Base-by-base conservation (phyloP, 208 protist genomes). In the Wallacemonas sp. region DNA sequence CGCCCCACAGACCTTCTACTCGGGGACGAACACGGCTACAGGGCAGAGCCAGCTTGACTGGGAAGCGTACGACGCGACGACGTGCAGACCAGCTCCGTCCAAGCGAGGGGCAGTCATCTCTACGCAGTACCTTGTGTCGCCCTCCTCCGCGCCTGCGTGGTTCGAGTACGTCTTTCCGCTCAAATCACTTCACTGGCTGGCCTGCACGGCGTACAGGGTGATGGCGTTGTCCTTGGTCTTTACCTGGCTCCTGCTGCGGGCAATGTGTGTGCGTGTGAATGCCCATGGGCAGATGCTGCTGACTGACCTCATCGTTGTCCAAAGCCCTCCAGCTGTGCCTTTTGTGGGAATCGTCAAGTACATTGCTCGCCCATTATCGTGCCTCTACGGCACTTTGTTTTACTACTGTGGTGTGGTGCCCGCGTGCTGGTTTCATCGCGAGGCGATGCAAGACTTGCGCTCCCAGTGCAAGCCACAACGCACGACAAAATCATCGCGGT, bases 251-350 rank as follows among this genome's bases (percentile, higher is more conserved):
- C 46, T 86, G 39, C 51, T 86, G n/a, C 67, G 82, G 19, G 70
- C 76, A 3, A 86, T 72, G 17, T 67, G 75, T 15, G 78, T 88
- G 24, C 72, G 81, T 26, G 82, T 96, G 44, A 96, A 87, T 75
- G 64, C 46, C n/a, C 70, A 81, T 46, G 88, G 86, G 1, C 80
- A 91, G 70, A 71, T 93, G 14, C 44, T 84, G 1, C 59, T 94
- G 51, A 82, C 79, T 1, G 77, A 86, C 55, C 68, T 91, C 45
- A 73, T 94, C 53, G 31, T 96, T 2, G 39, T 91, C 22, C 86
- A 93, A 66, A 93, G 84, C 19, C 94, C 94, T 21, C 94, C 94
- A 0, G 82, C 88, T 2, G 66, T 95, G 1, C 94, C 94, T 5
- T 88, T 95, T 63, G 62, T 96, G 19, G 61, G 76, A n/a, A 27